Evolutionary conservation across 1,284 basidiomycete species (phyloP).

Genomic region (Cryptococcus hybrid): DNA sequence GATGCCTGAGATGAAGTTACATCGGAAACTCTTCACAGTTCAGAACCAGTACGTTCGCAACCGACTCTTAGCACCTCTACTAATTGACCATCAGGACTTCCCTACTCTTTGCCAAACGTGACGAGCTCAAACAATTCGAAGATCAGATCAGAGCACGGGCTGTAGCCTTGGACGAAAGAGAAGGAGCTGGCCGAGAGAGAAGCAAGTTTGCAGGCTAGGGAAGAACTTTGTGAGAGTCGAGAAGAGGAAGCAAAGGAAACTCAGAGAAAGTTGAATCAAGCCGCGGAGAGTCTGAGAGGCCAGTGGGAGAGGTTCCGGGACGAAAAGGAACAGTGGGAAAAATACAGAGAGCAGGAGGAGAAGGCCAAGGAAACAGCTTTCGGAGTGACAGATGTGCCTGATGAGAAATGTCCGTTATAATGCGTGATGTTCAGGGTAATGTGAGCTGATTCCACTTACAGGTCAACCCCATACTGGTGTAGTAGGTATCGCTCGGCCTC

Average conservation of each 20-base stretch:
- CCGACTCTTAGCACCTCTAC: constrained; percentile 13
- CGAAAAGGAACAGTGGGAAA: constrained; percentile 60
- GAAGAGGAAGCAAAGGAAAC: constrained; percentile 71
- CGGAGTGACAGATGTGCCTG: constrained; percentile 6
- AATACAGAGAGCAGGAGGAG: constrained; percentile 14
- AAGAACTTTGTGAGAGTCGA: constrained; percentile 66
- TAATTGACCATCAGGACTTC: constrained; percentile 42
- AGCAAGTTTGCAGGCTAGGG: constrained; percentile 59
- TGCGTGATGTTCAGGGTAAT: neutral
- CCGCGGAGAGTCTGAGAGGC: constrained; percentile 57
- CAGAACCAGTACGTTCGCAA: constrained; percentile 53
- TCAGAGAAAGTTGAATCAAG: constrained; percentile 63
- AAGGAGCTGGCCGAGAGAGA: constrained; percentile 22
- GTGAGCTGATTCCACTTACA: neutral
- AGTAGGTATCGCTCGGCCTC: constrained; percentile 21
- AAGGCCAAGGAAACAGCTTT: neutral
- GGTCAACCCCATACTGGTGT: constrained; percentile 6
- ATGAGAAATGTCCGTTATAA: neutral
- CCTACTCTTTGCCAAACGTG: constrained; percentile 41
- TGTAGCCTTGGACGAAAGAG: constrained; percentile 57
- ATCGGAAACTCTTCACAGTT: constrained; percentile 45
- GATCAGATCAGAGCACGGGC: constrained; percentile 20
- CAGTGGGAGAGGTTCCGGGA: constrained; percentile 55
- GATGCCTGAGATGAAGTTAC: constrained; percentile 49
- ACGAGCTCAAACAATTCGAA: constrained; percentile 58